Conservation (phyloP, 2,329 filamentous ascomycete species). For the Helotiales sp. region DNA sequence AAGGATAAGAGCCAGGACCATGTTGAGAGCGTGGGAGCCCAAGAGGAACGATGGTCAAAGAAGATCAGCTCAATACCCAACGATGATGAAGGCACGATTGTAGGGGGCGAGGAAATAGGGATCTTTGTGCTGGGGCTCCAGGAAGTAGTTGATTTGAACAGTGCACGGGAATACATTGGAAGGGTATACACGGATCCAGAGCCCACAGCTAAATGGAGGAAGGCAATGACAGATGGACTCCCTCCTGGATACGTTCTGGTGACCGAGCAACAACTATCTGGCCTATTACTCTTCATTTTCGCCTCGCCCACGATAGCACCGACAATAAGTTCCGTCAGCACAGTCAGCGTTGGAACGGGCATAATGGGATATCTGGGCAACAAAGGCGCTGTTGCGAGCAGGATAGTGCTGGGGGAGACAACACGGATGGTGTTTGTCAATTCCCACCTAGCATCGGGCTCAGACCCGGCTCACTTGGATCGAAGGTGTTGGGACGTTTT, state of each 20-base stretch:
- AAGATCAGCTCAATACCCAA: slow-evolving; percentile 53
- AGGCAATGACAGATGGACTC: slow-evolving; percentile 72
- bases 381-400: slow-evolving; percentile 85
- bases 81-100: slow-evolving; percentile 45
- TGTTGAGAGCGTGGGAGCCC: slow-evolving; percentile 51
- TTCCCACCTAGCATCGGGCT: slow-evolving; percentile 86
- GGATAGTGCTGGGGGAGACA: slow-evolving; percentile 86
- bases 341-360: slow-evolving; percentile 83
- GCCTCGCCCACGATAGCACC: slow-evolving; percentile 77
- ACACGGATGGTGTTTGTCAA: slow-evolving; percentile 91
- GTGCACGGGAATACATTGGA: slow-evolving; percentile 77
- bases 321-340: slow-evolving; percentile 81
- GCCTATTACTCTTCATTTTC: slow-evolving; percentile 83
- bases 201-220: slow-evolving; percentile 79
- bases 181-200: slow-evolving; percentile 73
- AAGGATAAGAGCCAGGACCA: slow-evolving; percentile 41
- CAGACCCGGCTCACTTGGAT: slow-evolving; percentile 77
- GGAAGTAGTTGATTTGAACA: slow-evolving; percentile 86
- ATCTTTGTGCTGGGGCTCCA: slow-evolving; percentile 91
- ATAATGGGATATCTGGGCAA: slow-evolving; percentile 94
- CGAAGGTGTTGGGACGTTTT: slow-evolving; percentile 84
- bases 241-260: slow-evolving; percentile 79
- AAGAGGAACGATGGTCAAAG: slow-evolving; percentile 52
- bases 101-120: slow-evolving; percentile 73
- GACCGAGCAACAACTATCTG: slow-evolving; percentile 83